Conservation (phyloP, 2,329 filamentous ascomycete species). For the Endothia cerciana region DNA sequence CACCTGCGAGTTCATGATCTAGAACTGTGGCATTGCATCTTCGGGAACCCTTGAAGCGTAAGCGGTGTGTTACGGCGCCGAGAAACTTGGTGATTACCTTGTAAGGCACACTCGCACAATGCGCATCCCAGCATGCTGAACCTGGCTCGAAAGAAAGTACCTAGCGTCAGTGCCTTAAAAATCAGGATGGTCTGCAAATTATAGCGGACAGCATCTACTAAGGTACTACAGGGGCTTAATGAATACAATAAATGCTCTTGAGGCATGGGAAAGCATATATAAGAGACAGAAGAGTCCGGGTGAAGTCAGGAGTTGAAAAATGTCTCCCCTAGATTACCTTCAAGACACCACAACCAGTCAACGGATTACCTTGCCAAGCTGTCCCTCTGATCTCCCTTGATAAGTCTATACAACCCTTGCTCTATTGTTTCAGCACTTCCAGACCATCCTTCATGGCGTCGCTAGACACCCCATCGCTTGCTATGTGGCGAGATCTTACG, state of each 20-base stretch:
- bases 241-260: background rate
- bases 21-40: background rate
- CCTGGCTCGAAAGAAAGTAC: background rate
- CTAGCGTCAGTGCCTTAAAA: background rate
- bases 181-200: no score
- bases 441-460: slow-evolving; percentile 18
- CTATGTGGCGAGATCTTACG: slow-evolving; percentile 28
- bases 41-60: background rate
- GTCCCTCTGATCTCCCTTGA: background rate
- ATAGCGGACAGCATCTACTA: background rate
- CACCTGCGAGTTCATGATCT: no score
- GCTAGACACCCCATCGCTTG: slow-evolving; percentile 20
- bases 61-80: background rate
- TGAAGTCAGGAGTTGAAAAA: background rate
- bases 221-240: background rate
- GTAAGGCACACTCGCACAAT: background rate
- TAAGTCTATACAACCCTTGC: background rate
- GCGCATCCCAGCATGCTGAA: background rate
- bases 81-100: background rate
- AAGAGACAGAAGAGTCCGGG: background rate
- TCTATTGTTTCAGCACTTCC: no score
- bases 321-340: background rate
- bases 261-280: background rate
- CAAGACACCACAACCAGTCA: background rate
- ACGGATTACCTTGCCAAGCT: background rate